Base-by-base conservation (phyloP, 2,329 filamentous ascomycete species). In the Fusarium sp. region DNA sequence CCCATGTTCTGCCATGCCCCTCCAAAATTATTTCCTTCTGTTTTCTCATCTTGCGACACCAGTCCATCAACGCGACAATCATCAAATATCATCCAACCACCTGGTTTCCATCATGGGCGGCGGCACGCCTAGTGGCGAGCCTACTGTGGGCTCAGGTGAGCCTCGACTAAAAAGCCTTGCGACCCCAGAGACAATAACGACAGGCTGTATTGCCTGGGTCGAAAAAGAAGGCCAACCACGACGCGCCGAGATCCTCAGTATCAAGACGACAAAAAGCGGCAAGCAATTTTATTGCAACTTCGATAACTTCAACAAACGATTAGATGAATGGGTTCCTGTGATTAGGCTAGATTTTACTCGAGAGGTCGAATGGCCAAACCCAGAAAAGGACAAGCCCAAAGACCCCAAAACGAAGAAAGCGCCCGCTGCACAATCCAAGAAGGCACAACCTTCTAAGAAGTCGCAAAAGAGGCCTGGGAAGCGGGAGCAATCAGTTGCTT, bases 221-320 rank as follows among this genome's bases (percentile, higher is more conserved):
- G 83, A 85, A 65, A 91, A 91, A 71, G 95, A 97, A 82, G 94
- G 94, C 68, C 91, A 95, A 78, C 89, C 93, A 70, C 92, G 96
- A 77, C 95, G 96, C 84, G 96, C 96, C 77, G 96, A 99, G 82
- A 97, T 99, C 71, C 86, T 99, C n/a, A 96, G 94, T 66, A 97
- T 98, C 76, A 92, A 93, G 79, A 93, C 95, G 67, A 93, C 93
- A 28, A 97, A 97, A 82, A 95, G 94, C 78, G 92, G 93, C 22
- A 92, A 94, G 42, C 93, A 93, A 61, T 98, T 95, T 80, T 98
- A 98, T 82, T 97, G 97, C 78, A 97, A 98, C 82, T 98, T 98
- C 81, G 94, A 97, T 79, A 97, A 97, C 79, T 98, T 98, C 89
- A 98, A 98, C 84, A 98, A 98, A 83, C 87, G 87, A 73, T 83